Conservation (phyloP, 2,329 filamentous ascomycete species). For the Trichoderma citrinoviride region DNA sequence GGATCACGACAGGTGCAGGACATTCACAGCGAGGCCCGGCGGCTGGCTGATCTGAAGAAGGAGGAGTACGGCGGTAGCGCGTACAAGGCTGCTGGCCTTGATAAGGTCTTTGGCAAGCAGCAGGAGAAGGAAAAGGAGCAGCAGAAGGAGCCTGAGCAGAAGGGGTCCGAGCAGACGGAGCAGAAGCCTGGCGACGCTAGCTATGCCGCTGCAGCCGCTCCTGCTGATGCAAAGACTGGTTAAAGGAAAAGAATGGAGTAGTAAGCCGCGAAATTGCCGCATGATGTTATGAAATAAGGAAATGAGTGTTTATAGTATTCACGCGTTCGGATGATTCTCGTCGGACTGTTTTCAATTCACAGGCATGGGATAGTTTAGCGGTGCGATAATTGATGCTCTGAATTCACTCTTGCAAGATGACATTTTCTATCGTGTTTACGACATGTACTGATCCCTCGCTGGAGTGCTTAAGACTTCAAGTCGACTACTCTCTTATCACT, state of each 20-base stretch:
- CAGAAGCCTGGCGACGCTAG: no score
- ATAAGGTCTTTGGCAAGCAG: constrained; percentile 57
- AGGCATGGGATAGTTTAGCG: constrained; percentile 20
- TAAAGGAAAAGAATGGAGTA: not conserved
- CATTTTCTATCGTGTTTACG: no score
- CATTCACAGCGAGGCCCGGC: constrained; percentile 85
- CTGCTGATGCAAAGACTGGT: constrained; percentile 12
- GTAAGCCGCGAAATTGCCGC: not conserved
- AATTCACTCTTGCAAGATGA: not conserved
- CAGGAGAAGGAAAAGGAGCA: constrained; percentile 26
- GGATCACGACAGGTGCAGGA: constrained; percentile 87
- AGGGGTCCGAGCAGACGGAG: no score
- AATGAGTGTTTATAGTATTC: not conserved
- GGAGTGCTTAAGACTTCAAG: no score
- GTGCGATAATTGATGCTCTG: constrained; percentile 20
- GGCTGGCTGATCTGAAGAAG: constrained; percentile 85
- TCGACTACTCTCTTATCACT: no score
- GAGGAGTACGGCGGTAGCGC: constrained; percentile 58
- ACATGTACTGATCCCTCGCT: no score
- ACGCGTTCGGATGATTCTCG: not conserved
- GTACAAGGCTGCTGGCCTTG: constrained; percentile 57
- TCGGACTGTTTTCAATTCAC: constrained; percentile 21
- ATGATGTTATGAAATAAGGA: not conserved
- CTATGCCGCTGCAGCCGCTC: not conserved
- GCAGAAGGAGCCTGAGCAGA: no score